These are phyloP conservation scores for Glaciozyma martinii DNA, from an alignment of 768 basidiomycete species.

Conservation along the genomic window DNA sequence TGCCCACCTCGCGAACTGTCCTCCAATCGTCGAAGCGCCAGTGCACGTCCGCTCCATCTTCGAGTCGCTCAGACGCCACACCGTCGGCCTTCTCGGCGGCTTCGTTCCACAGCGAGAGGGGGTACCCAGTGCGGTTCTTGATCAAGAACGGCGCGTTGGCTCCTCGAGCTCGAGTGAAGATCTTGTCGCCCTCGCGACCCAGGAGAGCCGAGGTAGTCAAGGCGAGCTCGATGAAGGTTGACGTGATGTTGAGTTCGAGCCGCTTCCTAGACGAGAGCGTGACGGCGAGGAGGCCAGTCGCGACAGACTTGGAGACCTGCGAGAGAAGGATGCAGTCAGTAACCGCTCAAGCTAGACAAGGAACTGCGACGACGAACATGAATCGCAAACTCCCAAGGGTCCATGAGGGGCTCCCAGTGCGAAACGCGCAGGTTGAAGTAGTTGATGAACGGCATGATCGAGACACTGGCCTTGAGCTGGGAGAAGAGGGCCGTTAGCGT, in stretches of 20 bases:
- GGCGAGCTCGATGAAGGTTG: constrained; percentile 77
- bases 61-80: constrained; percentile 40
- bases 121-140: constrained; percentile 79
- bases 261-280: constrained; percentile 65
- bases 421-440: constrained; percentile 98
- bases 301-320: constrained; percentile 23
- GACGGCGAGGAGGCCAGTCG: constrained; percentile 45
- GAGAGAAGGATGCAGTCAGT: neutral
- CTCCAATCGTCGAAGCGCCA: constrained; percentile 98
- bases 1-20: constrained; percentile 73
- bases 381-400: constrained; percentile 85
- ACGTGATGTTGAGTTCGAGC: constrained; percentile 81
- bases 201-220: constrained; percentile 63
- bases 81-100: constrained; percentile 46
- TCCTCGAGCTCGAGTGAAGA: constrained; percentile 69
- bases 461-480: constrained; percentile 74
- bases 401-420: constrained; percentile 95
- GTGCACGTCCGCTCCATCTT: constrained; percentile 67
- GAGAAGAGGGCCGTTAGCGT: neutral
- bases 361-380: constrained; percentile 45
- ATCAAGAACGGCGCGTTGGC: constrained; percentile 89
- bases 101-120: constrained; percentile 78
- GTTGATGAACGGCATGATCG: constrained; percentile 70
- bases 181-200: constrained; percentile 61
- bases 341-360: neutral